Evolutionary conservation across 2,329 filamentous ascomycete species (phyloP).

Genomic region (Calonectria multiphialidica): DNA sequence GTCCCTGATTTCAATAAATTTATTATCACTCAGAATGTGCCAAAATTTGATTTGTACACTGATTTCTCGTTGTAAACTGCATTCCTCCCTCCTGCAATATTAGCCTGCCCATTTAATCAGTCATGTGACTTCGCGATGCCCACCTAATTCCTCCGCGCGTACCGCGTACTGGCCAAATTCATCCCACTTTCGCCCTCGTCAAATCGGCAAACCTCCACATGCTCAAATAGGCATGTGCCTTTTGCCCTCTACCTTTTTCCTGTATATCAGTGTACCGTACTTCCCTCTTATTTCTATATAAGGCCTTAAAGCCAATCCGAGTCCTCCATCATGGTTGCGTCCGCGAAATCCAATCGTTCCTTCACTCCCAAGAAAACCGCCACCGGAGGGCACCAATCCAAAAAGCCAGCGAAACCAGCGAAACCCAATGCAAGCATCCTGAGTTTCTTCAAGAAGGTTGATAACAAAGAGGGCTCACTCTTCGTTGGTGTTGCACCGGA

Average conservation of each 20-base stretch:
- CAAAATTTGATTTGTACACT: too few relatives aligned
- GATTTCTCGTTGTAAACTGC: too few relatives aligned
- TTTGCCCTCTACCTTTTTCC: background rate
- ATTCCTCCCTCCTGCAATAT: too few relatives aligned
- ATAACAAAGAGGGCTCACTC: conserved; percentile 69
- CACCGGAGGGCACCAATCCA: conserved; percentile 39
- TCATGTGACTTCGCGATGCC: conserved; percentile 50
- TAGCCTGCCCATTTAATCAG: too few relatives aligned
- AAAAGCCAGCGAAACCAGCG: conserved; percentile 51
- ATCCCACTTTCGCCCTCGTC: conserved; percentile 26
- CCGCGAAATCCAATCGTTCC: conserved; percentile 48
- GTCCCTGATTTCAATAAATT: too few relatives aligned
- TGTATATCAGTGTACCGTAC: background rate
- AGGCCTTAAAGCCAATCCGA: background rate
- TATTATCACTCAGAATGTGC: too few relatives aligned
- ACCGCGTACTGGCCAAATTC: conserved; percentile 34
- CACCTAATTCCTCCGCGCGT: conserved; percentile 32
- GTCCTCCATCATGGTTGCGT: conserved; percentile 47
- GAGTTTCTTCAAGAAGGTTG: conserved; percentile 80
- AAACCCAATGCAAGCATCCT: conserved; percentile 75
- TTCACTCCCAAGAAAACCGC: conserved; percentile 48
- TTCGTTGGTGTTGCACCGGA: conserved; percentile 58
- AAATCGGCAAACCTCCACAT: background rate
- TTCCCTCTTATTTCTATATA: background rate
- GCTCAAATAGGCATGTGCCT: background rate